phyloP scores from a whole-genome alignment of 805 yeast genomes.

The Candida morakotiae region DNA sequence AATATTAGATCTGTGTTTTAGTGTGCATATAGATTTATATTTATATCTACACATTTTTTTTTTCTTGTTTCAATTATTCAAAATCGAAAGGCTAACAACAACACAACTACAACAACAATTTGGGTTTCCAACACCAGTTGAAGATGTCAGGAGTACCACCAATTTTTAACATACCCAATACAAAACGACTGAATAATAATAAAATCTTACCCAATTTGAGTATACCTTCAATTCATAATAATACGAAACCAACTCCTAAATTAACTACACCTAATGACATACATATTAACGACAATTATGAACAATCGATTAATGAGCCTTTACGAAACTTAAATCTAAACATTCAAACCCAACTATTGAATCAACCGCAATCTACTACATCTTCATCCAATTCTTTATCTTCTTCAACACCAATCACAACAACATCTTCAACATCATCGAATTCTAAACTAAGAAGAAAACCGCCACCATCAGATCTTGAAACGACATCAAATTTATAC shows the following conservation, averaged over 20 bases:
- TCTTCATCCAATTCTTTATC: constrained; percentile 7
- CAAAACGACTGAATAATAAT: constrained; percentile 17
- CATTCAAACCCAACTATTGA: neutral
- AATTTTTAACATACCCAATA: constrained; percentile 32
- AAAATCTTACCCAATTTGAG: constrained; percentile 18
- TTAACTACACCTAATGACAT: neutral
- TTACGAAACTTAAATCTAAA: neutral
- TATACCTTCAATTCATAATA: constrained; percentile 19
- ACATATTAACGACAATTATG: constrained; percentile 10
- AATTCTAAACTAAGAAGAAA: constrained; percentile 22
- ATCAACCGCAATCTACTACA: neutral
- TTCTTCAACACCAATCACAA: constrained; percentile 7
- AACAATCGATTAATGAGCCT: neutral
- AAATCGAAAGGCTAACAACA: too few relatives aligned
- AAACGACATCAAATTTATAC: constrained; percentile 18
- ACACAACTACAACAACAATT: too few relatives aligned
- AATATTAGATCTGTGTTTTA: too few relatives aligned
- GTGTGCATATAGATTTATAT: too few relatives aligned
- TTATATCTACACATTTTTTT: too few relatives aligned
- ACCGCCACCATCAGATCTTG: constrained; percentile 33
- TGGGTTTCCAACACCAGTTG: too few relatives aligned
- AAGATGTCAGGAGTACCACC: constrained; percentile 23
- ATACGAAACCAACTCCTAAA: constrained; percentile 1
- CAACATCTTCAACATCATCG: constrained; percentile 8
- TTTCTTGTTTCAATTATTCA: too few relatives aligned